Conservation (phyloP, 2,329 filamentous ascomycete genomes). For the Aspergillus unguis region DNA sequence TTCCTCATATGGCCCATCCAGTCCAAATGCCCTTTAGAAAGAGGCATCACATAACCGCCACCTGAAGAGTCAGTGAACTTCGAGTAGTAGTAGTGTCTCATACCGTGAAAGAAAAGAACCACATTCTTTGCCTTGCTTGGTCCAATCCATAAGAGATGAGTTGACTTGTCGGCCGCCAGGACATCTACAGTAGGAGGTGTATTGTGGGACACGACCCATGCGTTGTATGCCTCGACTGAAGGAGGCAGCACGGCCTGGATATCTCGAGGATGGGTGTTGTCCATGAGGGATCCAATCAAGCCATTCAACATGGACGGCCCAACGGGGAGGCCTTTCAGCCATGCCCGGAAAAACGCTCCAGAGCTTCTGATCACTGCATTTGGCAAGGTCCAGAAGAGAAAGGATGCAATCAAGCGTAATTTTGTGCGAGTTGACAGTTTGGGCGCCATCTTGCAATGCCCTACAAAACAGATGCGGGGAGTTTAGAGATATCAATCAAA, state of each 20-base stretch:
- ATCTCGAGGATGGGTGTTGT: constrained; percentile 9
- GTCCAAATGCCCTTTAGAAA: constrained; percentile 20
- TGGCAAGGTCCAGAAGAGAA: background rate
- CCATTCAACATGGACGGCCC: background rate
- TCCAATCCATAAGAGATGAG: constrained; percentile 19
- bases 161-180: background rate
- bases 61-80: constrained; percentile 7
- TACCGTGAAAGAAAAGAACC: constrained; percentile 24
- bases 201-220: constrained; percentile 10
- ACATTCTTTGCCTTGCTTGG: constrained; percentile 14
- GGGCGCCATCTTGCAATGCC: background rate
- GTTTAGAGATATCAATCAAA: background rate
- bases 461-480: too few species aligned
- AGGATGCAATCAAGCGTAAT: background rate
- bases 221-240: constrained; percentile 18
- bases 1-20: constrained; percentile 20
- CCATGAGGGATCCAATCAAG: constrained; percentile 12
- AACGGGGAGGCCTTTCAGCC: background rate
- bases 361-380: background rate
- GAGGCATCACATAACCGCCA: constrained; percentile 25
- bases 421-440: background rate
- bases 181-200: background rate
- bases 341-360: background rate
- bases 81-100: background rate
- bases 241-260: constrained; percentile 20